Evolutionary conservation across 2,329 filamentous ascomycete genomes (phyloP), one percentile per base, ranked within the genome.

Genomic region (Coniochaeta pulveracea): DNA sequence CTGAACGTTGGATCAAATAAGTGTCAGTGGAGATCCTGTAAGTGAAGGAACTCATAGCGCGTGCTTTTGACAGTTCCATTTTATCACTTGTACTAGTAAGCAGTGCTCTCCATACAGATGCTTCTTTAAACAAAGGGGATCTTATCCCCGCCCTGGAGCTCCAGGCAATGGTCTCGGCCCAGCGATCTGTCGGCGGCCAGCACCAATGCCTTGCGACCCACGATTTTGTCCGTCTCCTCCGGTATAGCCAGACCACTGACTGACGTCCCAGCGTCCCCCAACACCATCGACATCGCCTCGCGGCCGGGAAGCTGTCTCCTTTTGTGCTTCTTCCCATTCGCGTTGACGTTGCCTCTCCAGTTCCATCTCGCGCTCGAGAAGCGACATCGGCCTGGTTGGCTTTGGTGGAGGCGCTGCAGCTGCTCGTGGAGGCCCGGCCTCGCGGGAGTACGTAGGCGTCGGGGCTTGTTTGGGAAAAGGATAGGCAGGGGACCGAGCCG

Each of bases 301-400:
- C 5, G 64, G 61, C 0, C 71, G 66, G 35, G 66, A 66, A 15
- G 72, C 69, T 12, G 74, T 71, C 42, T 72, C 73, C 47, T 74
- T 64, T 55, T 89, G 84, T 1, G 74, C 63, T 40, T 82, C 74
- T 52, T 91, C 83, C 84, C 84, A 88, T 51, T 88, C 82, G 36
- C 66, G 69, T 57, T 88, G 82, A 10, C 81, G 65, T 58, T 85
- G 73, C 7, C 82, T 66, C 55, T 88, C 82, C 50, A 80, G 64
- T 52, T 88, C 81, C 79, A 86, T 85, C 55, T 88, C 82, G 18
- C 79, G 72, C 56, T 86, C 82, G 2, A 86, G 67, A 8, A 86
- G 64, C 0, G 76, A 81, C 58, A 80, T 82, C 28, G 19, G 19
- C 28, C 22, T 31, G n/a, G n/a, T n/a, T n/a, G n/a, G n/a, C n/a